Evolutionary conservation across 352 stramenopile species (phyloP).

Genomic region (Pythium folliculosum): DNA sequence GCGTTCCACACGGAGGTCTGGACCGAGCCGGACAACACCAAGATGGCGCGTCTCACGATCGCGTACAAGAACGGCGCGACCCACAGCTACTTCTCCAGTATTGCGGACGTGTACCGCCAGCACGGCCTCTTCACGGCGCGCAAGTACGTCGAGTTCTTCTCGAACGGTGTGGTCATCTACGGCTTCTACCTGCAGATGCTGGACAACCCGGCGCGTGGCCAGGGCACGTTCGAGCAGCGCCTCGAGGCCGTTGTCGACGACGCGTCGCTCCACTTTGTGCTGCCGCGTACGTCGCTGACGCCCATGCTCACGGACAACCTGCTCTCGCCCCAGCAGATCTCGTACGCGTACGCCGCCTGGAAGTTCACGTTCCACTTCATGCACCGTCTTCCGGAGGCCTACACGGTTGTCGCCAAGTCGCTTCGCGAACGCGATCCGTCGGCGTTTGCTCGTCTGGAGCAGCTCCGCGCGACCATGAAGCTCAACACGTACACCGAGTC

Average conservation of each 20-base stretch:
- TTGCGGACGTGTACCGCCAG: slow-evolving; percentile 84
- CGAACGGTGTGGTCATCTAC: slow-evolving; percentile 85
- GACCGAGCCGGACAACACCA: slow-evolving; percentile 67
- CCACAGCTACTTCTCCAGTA: slow-evolving; percentile 87
- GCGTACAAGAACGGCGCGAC: slow-evolving; percentile 77
- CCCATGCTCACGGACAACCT: slow-evolving; percentile 80
- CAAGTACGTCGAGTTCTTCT: slow-evolving; percentile 88
- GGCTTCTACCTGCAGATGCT: slow-evolving; percentile 83
- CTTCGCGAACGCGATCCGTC: slow-evolving; percentile 74
- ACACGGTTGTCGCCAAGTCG: slow-evolving; percentile 77
- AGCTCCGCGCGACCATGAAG: slow-evolving; percentile 83
- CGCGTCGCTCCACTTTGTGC: slow-evolving; percentile 81
- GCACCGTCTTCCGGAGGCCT: slow-evolving; percentile 80
- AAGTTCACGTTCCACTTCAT: slow-evolving; percentile 91
- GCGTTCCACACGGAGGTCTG: slow-evolving; percentile 82
- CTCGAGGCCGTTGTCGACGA: slow-evolving; percentile 67
- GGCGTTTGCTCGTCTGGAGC: slow-evolving; percentile 73
- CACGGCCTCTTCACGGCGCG: slow-evolving; percentile 80
- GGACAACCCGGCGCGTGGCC: slow-evolving; percentile 49
- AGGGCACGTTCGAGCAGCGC: slow-evolving; percentile 66
- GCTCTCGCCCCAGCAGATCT: slow-evolving; percentile 76
- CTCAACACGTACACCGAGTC: slow-evolving; percentile 88
- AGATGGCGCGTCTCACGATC: slow-evolving; percentile 80
- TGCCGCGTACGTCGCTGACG: slow-evolving; percentile 81
- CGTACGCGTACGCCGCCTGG: slow-evolving; percentile 85